Conservation (phyloP, 805 yeast genomes). For the Tetrapisispora taiwanensis region DNA sequence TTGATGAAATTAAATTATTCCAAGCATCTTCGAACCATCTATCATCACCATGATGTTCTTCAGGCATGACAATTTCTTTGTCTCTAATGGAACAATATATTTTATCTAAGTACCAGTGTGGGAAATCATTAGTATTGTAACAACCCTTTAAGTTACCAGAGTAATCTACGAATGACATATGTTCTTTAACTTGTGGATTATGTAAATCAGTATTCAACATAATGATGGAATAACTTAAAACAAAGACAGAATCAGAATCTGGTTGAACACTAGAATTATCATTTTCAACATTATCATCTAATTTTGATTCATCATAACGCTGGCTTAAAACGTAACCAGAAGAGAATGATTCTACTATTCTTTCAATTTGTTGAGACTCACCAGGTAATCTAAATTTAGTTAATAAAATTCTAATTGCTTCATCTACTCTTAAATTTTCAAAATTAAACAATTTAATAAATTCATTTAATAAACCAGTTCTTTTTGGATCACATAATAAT, state of each 20-base stretch:
- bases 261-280: constrained; percentile 44
- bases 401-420: constrained; percentile 71
- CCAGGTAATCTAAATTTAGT: constrained; percentile 87
- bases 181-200: constrained; percentile 80
- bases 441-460: constrained; percentile 69
- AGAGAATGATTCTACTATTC: constrained; percentile 81
- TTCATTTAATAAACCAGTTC: constrained; percentile 44
- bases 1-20: constrained; percentile 48
- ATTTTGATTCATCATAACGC: constrained; percentile 23
- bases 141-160: constrained; percentile 69
- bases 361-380: constrained; percentile 90
- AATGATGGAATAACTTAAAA: constrained; percentile 80
- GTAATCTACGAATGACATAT: constrained; percentile 82
- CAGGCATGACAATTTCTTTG: constrained; percentile 91
- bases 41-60: constrained; percentile 85
- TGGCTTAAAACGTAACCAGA: constrained; percentile 67
- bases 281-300: constrained; percentile 8
- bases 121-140: constrained; percentile 64
- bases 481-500: constrained; percentile 63
- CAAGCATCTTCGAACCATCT: constrained; percentile 86
- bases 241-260: constrained; percentile 74
- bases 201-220: constrained; percentile 88
- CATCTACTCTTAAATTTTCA: constrained; percentile 71
- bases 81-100: constrained; percentile 71
- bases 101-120: constrained; percentile 69